phyloP scores from a whole-genome alignment of 108 stramenopile species.

The Epithemia pelagica region DNA sequence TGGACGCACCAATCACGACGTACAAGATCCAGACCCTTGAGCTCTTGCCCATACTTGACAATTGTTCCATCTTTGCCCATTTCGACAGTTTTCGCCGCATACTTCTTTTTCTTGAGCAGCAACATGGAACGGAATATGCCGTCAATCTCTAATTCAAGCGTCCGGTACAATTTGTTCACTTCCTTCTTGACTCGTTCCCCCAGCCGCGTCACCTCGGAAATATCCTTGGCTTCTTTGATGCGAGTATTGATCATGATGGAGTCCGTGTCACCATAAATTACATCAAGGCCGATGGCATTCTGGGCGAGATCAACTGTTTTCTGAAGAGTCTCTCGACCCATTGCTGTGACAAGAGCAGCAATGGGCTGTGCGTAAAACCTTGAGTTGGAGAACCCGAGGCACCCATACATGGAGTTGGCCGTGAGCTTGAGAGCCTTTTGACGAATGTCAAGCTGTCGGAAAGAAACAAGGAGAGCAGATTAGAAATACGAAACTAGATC shows the following conservation, averaged over 20 bases:
- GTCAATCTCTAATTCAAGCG: conserved; percentile 97
- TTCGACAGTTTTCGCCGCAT: conserved; percentile 88
- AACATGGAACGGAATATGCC: conserved; percentile 96
- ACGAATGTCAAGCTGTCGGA: conserved; percentile 87
- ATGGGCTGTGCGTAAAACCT: conserved; percentile 98
- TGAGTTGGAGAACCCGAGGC: conserved; percentile 94
- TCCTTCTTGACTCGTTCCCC: conserved; percentile 92
- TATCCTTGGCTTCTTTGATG: conserved; percentile 61
- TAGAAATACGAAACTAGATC: neutral
- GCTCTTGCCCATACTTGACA: conserved; percentile 59
- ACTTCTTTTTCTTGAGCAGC: conserved; percentile 99
- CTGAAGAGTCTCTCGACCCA: conserved; percentile 98
- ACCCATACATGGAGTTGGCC: conserved; percentile 99
- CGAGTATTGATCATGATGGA: conserved; percentile 99
- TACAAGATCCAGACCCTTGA: conserved; percentile 98
- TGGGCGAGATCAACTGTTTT: conserved; percentile 92
- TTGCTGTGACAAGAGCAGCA: conserved; percentile 95
- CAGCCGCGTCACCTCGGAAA: conserved; percentile 60
- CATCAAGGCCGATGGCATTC: conserved; percentile 90
- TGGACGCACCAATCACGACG: conserved; percentile 99
- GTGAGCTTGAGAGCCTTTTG: conserved; percentile 98
- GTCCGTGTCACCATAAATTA: conserved; percentile 99
- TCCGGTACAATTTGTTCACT: conserved; percentile 96
- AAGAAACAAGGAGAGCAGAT: neutral
- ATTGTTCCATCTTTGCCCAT: conserved; percentile 64